Evolutionary conservation across 305 asterid species (phyloP), one percentile per base, ranked within the genome.

Genomic region (Fraxinus velutina): DNA sequence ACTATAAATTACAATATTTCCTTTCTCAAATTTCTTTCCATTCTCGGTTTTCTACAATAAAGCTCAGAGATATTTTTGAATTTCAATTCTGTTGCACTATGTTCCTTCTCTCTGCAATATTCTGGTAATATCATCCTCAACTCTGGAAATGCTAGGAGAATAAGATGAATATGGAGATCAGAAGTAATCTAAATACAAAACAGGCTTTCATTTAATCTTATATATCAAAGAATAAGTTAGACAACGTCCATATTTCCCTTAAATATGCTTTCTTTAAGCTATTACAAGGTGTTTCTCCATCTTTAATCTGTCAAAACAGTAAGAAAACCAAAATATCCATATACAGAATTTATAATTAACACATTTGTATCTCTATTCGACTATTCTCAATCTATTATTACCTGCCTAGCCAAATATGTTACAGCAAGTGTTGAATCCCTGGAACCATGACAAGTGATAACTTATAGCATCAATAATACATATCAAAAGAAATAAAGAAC

Each of bases 261-360:
- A 1, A 3, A 24, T 76, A 64, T 22, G 73, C 73, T 64, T 22
- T 64, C 36, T 64, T 24, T 64, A 64, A 64, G 73, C 73, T 24
- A 64, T 64, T 64, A 64, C n/a, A 24, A 24, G 73, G 17, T 9
- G 73, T 64, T 21, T 60, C 36, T 47, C 72, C 15, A 33, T 66
- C 19, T 17, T 8, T 15, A 42, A 52, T 44, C 13, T 62, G 47
- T 27, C 68, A 32, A 47, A 72, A 13, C 36, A 76, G 74, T 39
- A 39, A 21, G 47, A 22, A 27, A 75, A 76, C 75, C 32, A 75
- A 76, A 82, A 77, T 32, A 21, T 52, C 34, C 70, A 62, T 64
- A 24, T 10, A 22, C 33, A 60, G 55, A 79, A 60, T 64, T 64
- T 70, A 57, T 62, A 29, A 37, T 57, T 21, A 57, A 83, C 72